Evolutionary conservation across 176 grass and related monocot genomes (phyloP).

Genomic region (Carex pumila): DNA sequence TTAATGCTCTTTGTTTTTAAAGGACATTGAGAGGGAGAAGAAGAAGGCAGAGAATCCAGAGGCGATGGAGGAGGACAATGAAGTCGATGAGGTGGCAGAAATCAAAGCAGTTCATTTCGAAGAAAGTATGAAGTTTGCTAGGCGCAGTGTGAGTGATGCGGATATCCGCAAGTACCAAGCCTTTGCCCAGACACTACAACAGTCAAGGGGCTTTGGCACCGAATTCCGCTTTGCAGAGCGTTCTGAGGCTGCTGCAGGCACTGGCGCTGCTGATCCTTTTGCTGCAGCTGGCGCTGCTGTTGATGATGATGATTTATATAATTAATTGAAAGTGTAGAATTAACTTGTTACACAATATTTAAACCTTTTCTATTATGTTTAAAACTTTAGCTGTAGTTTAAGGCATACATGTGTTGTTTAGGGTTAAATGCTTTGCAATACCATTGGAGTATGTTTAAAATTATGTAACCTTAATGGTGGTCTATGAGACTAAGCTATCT

Average conservation of each 20-base stretch:
- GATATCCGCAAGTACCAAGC: conserved; percentile 58
- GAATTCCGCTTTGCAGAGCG: conserved; percentile 45
- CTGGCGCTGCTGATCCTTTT: conserved; percentile 18
- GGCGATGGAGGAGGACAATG: conserved; percentile 36
- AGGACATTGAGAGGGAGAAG: conserved; percentile 39
- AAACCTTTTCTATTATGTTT: not conserved
- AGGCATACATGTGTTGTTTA: conserved; percentile 4
- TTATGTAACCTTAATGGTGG: not conserved
- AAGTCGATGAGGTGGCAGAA: conserved; percentile 22
- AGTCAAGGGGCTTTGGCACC: conserved; percentile 47
- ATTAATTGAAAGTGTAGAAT: conserved; percentile 24
- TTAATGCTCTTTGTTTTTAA: not conserved
- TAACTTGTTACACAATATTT: not conserved
- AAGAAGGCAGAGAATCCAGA: conserved; percentile 11
- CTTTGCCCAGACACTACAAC: conserved; percentile 62
- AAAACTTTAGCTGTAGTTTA: conserved; percentile 3
- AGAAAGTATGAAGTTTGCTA: conserved; percentile 49
- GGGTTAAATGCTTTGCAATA: not conserved
- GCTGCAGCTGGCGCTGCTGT: conserved; percentile 18
- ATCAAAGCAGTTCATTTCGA: conserved; percentile 53
- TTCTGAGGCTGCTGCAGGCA: not conserved
- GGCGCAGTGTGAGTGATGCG: conserved; percentile 44
- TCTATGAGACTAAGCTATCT: not conserved
- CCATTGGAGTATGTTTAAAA: not conserved
- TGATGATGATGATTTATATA: conserved; percentile 57